These are phyloP conservation scores for Hygrophila difformis DNA, from an alignment of 257 asterid genomes.

Conservation along the genomic window DNA sequence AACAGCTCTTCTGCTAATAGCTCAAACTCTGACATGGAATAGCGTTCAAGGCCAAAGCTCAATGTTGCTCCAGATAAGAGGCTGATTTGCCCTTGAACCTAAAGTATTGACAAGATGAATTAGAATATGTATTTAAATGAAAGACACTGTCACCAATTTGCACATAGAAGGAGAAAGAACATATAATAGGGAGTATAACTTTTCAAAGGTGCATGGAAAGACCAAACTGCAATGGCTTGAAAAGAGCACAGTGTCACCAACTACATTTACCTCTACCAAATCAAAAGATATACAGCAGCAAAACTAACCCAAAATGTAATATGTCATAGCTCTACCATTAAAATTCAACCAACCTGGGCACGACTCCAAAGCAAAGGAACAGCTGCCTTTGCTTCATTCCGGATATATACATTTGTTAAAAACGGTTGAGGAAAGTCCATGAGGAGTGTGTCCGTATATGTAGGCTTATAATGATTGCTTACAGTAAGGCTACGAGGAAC, in stretches of 20 bases:
- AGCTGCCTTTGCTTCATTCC: constrained; percentile 82
- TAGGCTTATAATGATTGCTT: constrained; percentile 67
- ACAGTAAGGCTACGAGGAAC: constrained; percentile 95
- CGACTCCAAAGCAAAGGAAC: constrained; percentile 99
- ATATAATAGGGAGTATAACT: constrained; percentile 1
- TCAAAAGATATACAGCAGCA: constrained; percentile 4
- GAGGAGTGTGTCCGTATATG: constrained; percentile 85
- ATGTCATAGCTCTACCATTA: too few relatives aligned
- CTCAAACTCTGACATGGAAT: constrained; percentile 96
- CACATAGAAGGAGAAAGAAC: constrained; percentile 9
- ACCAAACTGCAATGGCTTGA: constrained; percentile 2
- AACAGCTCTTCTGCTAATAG: constrained; percentile 92
- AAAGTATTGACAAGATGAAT: constrained; percentile 18
- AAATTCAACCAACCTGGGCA: constrained; percentile 59
- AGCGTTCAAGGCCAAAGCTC: constrained; percentile 94
- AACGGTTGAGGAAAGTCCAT: constrained; percentile 93
- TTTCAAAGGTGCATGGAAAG: not conserved
- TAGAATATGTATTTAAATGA: too few relatives aligned
- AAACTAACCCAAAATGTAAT: not conserved
- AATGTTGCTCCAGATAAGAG: constrained; percentile 61
- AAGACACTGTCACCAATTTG: too few relatives aligned
- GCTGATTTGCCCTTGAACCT: constrained; percentile 99
- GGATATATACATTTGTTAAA: constrained; percentile 74
- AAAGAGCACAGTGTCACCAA: constrained; percentile 13
- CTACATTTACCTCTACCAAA: not conserved